Evolutionary conservation across 2,329 filamentous ascomycete species (phyloP).

Genomic region (Elsinoe australis): DNA sequence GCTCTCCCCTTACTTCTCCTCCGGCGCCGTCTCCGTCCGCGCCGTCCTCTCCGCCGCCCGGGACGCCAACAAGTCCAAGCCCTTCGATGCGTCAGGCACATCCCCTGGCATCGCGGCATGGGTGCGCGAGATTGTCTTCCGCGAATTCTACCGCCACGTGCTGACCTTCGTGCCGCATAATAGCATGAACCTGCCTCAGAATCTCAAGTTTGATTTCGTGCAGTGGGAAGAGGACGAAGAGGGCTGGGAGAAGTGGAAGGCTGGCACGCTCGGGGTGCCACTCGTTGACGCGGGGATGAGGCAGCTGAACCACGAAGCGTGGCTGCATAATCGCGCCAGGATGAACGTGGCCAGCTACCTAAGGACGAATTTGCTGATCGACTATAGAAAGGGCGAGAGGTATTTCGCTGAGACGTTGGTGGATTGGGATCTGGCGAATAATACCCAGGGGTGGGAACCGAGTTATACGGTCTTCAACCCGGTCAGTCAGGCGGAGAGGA

Average conservation of each 20-base stretch:
- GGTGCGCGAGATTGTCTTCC: slow-evolving; percentile 47
- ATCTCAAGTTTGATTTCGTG: slow-evolving; percentile 46
- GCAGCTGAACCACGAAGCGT: slow-evolving; percentile 42
- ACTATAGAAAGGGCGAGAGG: slow-evolving; percentile 44
- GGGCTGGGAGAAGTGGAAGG: slow-evolving; percentile 43
- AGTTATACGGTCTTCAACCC: slow-evolving; percentile 44
- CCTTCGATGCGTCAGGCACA: slow-evolving; percentile 37
- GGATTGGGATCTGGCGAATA: slow-evolving; percentile 43
- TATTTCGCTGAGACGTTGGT: slow-evolving; percentile 46
- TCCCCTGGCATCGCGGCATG: slow-evolving; percentile 35
- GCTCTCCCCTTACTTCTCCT: slow-evolving; percentile 40
- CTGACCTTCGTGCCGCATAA: slow-evolving; percentile 42
- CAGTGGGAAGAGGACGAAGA: slow-evolving; percentile 46
- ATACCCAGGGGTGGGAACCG: slow-evolving; percentile 48
- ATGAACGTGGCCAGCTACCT: slow-evolving; percentile 46
- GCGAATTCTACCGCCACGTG: slow-evolving; percentile 45
- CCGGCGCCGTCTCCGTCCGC: slow-evolving; percentile 40
- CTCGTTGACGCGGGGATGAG: slow-evolving; percentile 48
- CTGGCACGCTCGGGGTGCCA: slow-evolving; percentile 41
- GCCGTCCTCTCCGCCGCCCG: slow-evolving; percentile 38
- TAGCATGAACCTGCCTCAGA: slow-evolving; percentile 45
- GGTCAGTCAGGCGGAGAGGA: slow-evolving; percentile 33
- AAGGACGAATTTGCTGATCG: slow-evolving; percentile 43
- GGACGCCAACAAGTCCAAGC: slow-evolving; percentile 36
- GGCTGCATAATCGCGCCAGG: slow-evolving; percentile 47